Conservation (phyloP, 2,329 filamentous ascomycete genomes). For the Aspergillus sp. region DNA sequence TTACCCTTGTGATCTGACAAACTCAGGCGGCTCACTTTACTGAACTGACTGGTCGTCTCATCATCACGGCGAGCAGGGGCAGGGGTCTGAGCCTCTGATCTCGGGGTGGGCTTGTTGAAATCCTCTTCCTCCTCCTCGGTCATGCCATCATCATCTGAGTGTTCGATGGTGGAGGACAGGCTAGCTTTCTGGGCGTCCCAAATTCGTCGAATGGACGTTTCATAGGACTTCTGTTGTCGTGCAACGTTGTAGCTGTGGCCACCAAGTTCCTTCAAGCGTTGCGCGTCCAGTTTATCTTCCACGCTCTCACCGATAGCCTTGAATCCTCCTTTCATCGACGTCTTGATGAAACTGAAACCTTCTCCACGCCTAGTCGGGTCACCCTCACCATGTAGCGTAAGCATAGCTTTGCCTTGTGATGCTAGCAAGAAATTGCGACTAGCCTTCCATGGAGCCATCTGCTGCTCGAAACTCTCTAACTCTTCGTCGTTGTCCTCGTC, state of each 20-base stretch:
- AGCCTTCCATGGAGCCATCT: slow-evolving; percentile 92
- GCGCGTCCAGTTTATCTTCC: slow-evolving; percentile 81
- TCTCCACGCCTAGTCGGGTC: slow-evolving; percentile 92
- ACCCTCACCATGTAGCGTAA: slow-evolving; percentile 88
- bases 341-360: slow-evolving; percentile 95
- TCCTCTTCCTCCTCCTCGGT: slow-evolving; percentile 53
- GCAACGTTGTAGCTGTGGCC: slow-evolving; percentile 98
- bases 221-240: slow-evolving; percentile 87
- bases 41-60: slow-evolving; percentile 78
- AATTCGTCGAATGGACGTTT: slow-evolving; percentile 84
- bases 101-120: slow-evolving; percentile 57
- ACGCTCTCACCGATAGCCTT: slow-evolving; percentile 86
- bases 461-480: slow-evolving; percentile 76
- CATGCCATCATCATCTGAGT: slow-evolving; percentile 72
- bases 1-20: slow-evolving; percentile 68
- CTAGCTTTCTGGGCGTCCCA: slow-evolving; percentile 86
- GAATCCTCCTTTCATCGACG: slow-evolving; percentile 98
- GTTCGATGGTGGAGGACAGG: slow-evolving; percentile 70
- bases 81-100: slow-evolving; percentile 65
- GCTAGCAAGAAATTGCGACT: slow-evolving; percentile 96
- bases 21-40: slow-evolving; percentile 68
- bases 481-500: slow-evolving; percentile 65
- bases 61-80: slow-evolving; percentile 59
- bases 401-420: slow-evolving; percentile 92
- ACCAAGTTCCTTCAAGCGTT: slow-evolving; percentile 65